Evolutionary conservation across 2,329 filamentous ascomycete genomes (phyloP).

Genomic region (Botryotinia convoluta): DNA sequence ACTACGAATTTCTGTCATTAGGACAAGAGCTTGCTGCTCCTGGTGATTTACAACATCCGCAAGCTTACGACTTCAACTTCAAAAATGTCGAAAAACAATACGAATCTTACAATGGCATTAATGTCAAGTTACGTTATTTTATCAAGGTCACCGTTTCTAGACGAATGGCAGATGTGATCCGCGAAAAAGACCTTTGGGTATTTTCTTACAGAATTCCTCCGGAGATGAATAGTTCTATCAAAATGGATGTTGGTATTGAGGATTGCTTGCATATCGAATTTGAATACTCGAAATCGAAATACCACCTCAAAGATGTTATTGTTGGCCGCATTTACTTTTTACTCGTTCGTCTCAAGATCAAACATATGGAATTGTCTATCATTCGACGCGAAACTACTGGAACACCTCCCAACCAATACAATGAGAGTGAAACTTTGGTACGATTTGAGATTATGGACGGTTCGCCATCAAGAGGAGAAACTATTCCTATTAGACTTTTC

Average conservation of each 20-base stretch:
- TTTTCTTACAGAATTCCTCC: constrained; percentile 98
- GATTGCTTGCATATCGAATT: constrained; percentile 99
- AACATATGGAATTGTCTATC: constrained; percentile 99
- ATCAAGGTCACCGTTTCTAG: constrained; percentile 93
- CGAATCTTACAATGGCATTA: constrained; percentile 99
- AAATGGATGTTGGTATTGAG: constrained; percentile 99
- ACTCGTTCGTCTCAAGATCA: constrained; percentile 95
- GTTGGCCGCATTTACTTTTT: constrained; percentile 98
- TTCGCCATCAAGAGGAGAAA: constrained; percentile 88
- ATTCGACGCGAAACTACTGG: constrained; percentile 96
- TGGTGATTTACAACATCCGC: constrained; percentile 95
- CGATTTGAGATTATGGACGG: constrained; percentile 99
- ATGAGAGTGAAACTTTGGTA: constrained; percentile 97
- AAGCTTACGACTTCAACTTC: constrained; percentile 99
- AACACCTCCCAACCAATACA: constrained; percentile 96
- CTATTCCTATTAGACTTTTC: constrained; percentile 95
- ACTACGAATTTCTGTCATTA: constrained; percentile 97
- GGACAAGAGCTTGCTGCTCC: constrained; percentile 96
- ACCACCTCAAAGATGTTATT: constrained; percentile 98
- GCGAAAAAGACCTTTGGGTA: constrained; percentile 99
- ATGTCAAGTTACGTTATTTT: constrained; percentile 98
- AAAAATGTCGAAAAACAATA: constrained; percentile 99
- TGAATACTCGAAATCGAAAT: constrained; percentile 98
- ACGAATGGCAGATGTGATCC: constrained; percentile 95
- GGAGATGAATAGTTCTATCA: constrained; percentile 97